Base-by-base conservation (phyloP, 2,329 filamentous ascomycete genomes). In the Neurospora sp. region DNA sequence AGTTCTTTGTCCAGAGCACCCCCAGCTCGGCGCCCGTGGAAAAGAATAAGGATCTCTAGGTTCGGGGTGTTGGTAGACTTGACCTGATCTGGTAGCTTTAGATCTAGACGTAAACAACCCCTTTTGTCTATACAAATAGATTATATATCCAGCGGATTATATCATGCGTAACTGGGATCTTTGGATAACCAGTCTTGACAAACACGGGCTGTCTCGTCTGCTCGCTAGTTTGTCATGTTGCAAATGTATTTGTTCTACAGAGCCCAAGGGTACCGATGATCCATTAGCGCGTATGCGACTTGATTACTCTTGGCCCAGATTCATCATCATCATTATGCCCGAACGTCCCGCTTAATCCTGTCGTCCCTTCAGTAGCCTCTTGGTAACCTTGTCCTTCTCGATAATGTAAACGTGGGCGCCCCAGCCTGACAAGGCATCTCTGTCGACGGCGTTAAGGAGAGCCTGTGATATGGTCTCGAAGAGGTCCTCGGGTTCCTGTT, bases 351-450 rank as follows among this genome's bases (percentile, higher is more conserved):
- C 40, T 77, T 93, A 94, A 81, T 98, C 95, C 85, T 98, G 95
- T 85, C 94, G 90, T 79, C 94, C 94, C 89, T 98, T 98, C 81
- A 99, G 86, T 89, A 99, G 89, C 81, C 96, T 88, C 91, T 98
- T 97, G 78, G 96, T 98, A 73, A 99, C 93, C 91, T 98, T 98
- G 85, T 97, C 94, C 88, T 99, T 99, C 86, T 98, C 96, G 81
- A 99, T 97, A 79, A 99, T 97, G 84, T 98, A 99, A 76, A 99
- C 96, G 79, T 99, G 93, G 46, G 96, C 96, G 80, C 96, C 96
- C 96, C 96, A 98, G 74, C 96, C 96, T 43, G 95, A 97, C 73
- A 99, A 86, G 68, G 96, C 96, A 82, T 99, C 96, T 83, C 96
- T 89, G 82, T 99, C 96, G 71, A 98, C 93, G 71, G 96, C 96